Evolutionary conservation across 805 yeast genomes (phyloP).

Genomic region (Pichia occidentalis): DNA sequence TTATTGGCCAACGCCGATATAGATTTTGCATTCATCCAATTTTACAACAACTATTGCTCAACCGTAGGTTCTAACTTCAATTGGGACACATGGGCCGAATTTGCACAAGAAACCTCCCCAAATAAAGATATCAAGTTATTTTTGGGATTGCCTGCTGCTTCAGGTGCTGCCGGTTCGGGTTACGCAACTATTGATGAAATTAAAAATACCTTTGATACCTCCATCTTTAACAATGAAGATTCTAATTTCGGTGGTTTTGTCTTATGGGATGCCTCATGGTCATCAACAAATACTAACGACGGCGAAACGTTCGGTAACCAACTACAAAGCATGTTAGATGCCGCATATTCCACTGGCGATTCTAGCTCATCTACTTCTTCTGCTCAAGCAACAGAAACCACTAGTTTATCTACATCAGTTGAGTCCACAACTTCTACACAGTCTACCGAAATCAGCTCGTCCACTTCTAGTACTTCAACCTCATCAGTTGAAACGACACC

Average conservation of each 20-base stretch:
- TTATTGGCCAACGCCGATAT: constrained; percentile 46
- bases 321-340: constrained; percentile 10
- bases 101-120: constrained; percentile 51
- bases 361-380: constrained; percentile 11
- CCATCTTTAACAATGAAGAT: constrained; percentile 22
- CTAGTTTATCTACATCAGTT: constrained; percentile 8
- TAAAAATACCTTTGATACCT: constrained; percentile 26
- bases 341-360: constrained; percentile 10
- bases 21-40: constrained; percentile 82
- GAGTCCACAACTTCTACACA: constrained; percentile 11
- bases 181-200: constrained; percentile 42
- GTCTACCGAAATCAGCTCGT: constrained; percentile 9
- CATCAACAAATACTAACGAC: constrained; percentile 13
- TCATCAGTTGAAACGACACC: constrained; percentile 1
- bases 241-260: constrained; percentile 63
- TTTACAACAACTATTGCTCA: constrained; percentile 79
- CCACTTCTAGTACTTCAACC: constrained; percentile 12
- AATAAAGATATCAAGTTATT: constrained; percentile 64
- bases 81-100: constrained; percentile 65
- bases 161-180: constrained; percentile 51
- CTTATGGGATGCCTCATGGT: constrained; percentile 70
- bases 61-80: constrained; percentile 44
- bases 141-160: constrained; percentile 63
- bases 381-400: constrained; percentile 8
- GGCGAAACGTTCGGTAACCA: constrained; percentile 14